phyloP scores from a whole-genome alignment of 345 rosid genomes.

The Eucalyptus polyanthemos region DNA sequence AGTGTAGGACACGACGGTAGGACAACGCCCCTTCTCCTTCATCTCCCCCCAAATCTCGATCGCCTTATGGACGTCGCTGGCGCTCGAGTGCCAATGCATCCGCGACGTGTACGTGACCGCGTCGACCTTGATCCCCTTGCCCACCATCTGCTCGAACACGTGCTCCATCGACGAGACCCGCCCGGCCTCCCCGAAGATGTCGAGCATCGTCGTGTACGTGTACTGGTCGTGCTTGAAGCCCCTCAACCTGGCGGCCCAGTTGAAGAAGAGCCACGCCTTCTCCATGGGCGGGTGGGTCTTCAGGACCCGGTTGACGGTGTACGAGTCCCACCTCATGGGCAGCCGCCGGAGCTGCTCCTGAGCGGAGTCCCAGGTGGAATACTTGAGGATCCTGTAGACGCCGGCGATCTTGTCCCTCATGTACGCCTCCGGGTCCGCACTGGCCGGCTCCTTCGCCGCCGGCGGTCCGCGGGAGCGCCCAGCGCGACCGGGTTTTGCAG shows the following conservation, averaged over 20 bases:
- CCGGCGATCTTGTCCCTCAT: conserved; percentile 40
- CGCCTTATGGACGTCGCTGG: conserved; percentile 59
- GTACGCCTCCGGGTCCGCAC: conserved; percentile 17
- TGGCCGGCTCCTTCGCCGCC: neutral
- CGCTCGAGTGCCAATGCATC: conserved; percentile 68
- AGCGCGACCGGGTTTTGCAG: neutral
- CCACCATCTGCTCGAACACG: conserved; percentile 51
- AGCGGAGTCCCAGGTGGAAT: conserved; percentile 72
- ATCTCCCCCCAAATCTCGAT: conserved; percentile 63
- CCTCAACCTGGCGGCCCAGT: conserved; percentile 44
- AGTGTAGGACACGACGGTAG: conserved; percentile 70
- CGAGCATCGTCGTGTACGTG: conserved; percentile 89
- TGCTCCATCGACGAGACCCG: conserved; percentile 54
- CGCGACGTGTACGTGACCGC: conserved; percentile 67
- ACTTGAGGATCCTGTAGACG: conserved; percentile 58
- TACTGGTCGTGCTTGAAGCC: conserved; percentile 80
- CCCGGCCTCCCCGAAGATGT: conserved; percentile 87
- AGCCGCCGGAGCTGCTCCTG: conserved; percentile 30
- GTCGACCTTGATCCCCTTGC: conserved; percentile 46
- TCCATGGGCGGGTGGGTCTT: conserved; percentile 94
- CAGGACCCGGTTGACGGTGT: conserved; percentile 56
- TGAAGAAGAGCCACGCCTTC: conserved; percentile 85
- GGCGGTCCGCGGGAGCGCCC: neutral
- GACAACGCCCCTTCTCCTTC: conserved; percentile 33
- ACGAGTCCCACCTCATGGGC: conserved; percentile 67